These are phyloP conservation scores for Leucocoprinus gongylophorus DNA, from an alignment of 1,284 basidiomycete species.

Conservation along the genomic window DNA sequence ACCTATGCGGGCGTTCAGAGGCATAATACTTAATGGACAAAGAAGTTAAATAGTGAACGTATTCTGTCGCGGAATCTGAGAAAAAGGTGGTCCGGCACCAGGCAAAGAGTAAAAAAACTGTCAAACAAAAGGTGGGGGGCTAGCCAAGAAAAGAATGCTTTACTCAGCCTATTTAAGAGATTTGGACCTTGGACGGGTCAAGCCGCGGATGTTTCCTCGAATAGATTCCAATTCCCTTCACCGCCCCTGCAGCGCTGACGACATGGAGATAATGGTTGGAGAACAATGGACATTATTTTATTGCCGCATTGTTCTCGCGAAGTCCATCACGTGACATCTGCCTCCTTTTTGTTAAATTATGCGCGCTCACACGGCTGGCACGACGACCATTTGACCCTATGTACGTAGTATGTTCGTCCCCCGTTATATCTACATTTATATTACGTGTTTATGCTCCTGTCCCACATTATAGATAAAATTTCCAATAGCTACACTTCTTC, in stretches of 20 bases:
- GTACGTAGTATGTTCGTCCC: too few species aligned
- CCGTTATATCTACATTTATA: too few species aligned
- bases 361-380: too few species aligned
- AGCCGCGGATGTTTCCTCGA: not conserved
- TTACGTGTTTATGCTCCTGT: too few species aligned
- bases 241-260: not conserved
- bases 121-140: not conserved
- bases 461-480: too few species aligned
- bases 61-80: not conserved
- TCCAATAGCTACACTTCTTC: too few species aligned
- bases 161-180: conserved; percentile 9
- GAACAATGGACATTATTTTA: conserved; percentile 6
- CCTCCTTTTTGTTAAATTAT: too few species aligned
- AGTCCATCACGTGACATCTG: conserved; percentile 6
- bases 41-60: not conserved
- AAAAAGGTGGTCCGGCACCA: conserved; percentile 14
- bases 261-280: conserved; percentile 7
- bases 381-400: too few species aligned
- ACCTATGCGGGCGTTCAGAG: conserved; percentile 8
- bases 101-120: not conserved
- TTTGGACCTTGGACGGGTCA: not conserved
- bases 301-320: conserved; percentile 5
- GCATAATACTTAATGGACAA: conserved; percentile 4
- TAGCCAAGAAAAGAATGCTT: not conserved
- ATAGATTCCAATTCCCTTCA: not conserved